Evolutionary conservation across 2,329 filamentous ascomycete genomes (phyloP), one percentile per base, ranked within the genome.

Genomic region (Ophiognomonia clavigignenti-juglandacearum): DNA sequence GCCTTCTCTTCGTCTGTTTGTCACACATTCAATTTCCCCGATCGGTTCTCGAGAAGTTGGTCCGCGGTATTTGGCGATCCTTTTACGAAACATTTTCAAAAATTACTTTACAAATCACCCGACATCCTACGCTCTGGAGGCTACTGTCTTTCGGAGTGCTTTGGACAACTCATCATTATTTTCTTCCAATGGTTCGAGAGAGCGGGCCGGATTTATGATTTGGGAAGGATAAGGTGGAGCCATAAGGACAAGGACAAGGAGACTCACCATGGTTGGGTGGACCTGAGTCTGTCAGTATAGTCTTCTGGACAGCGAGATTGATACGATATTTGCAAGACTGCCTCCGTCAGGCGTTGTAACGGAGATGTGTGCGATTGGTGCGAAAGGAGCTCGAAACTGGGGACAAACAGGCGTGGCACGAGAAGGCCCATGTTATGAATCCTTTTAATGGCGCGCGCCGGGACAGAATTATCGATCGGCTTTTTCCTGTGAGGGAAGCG

Each of bases 121-220:
- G 58, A 62, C 61, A 66, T 66, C 63, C 64, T 67, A 66, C 62
- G 51, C 62, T 62, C 57, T 60, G 55, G 55, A 58, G 62, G 63
- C 62, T 65, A 64, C 63, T 59, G 60, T 58, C 63, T 58, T 39
- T 48, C 55, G 55, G 60, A 60, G 63, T 59, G 61, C 62, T 56
- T 67, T 66, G 64, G 64, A 66, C 62, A 67, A 58, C 61, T 59
- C 55, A 66, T 66, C 50, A 47, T 64, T 66, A 65, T 58, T 43
- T 51, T 43, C 42, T 40, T 41, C 31, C 42, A 37, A 40, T 18
- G 43, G 39, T 43, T 23, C 48, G 20, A 44, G 22, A n/a, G 20
- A 29, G 39, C 24, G 36, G 45, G 48, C 45, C 39, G 42, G 43
- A 52, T 52, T 49, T 49, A 49, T 32, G 49, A 42, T 49, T 41